phyloP scores from a whole-genome alignment of 2,329 filamentous ascomycete genomes.

The Sporothrix luriei region DNA sequence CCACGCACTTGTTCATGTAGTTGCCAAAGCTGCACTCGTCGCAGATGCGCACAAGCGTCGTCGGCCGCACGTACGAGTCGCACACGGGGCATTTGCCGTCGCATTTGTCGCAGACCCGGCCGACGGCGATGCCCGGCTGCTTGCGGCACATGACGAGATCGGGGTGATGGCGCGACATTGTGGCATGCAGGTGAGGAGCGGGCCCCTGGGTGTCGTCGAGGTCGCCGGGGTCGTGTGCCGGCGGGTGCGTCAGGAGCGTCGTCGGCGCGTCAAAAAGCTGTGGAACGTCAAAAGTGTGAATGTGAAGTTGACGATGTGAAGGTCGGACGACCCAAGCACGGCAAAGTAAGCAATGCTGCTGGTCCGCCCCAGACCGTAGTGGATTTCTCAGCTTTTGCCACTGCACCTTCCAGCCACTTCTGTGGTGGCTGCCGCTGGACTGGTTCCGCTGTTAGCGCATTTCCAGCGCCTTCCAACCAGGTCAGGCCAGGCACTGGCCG shows the following conservation, averaged over 20 bases:
- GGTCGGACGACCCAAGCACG: not conserved
- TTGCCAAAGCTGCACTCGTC: slow-evolving; percentile 99
- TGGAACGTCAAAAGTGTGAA: not conserved
- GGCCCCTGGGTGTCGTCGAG: not conserved
- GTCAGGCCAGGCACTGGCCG: slow-evolving; percentile 2
- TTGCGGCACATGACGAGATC: slow-evolving; percentile 99
- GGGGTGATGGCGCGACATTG: slow-evolving; percentile 92
- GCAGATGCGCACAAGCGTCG: slow-evolving; percentile 95
- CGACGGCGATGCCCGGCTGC: slow-evolving; percentile 95
- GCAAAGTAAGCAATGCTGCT: slow-evolving; percentile 17
- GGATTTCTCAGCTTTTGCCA: slow-evolving; percentile 35
- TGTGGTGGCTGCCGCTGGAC: slow-evolving; percentile 15
- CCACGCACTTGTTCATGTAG: slow-evolving; percentile 99
- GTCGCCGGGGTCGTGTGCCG: not conserved
- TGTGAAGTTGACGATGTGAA: not conserved
- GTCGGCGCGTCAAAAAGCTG: not conserved
- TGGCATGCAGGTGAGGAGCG: not conserved
- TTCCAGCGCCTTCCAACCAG: not conserved
- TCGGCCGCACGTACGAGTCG: slow-evolving; percentile 97
- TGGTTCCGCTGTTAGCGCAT: not conserved
- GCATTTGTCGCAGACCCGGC: slow-evolving; percentile 98
- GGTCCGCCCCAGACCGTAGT: not conserved
- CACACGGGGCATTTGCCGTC: slow-evolving; percentile 99
- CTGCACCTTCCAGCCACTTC: slow-evolving; percentile 35
- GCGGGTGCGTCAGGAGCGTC: not conserved